Base-by-base conservation (phyloP, 768 basidiomycete genomes). In the Lentinula boryana region DNA sequence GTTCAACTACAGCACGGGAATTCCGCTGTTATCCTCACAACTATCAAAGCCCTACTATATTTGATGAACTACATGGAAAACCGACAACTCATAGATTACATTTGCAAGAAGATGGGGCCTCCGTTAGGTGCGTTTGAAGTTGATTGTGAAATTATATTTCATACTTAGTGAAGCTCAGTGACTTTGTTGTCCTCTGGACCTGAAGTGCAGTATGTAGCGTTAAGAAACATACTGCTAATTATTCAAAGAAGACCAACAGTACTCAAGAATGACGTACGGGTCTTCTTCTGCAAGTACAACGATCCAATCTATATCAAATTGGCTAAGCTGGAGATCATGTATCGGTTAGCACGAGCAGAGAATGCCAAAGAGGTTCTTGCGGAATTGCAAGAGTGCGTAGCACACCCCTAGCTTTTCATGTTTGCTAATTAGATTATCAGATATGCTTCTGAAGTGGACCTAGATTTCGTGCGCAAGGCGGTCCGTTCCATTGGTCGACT, bases 251-350 rank as follows among this genome's bases (percentile, higher is more conserved):
- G 97, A 33, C 95, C 97, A 3, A 74, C 86, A 12, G 93, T 99
- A 35, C 78, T 99, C 44, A 91, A 91, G 74, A 97, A 97, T 74
- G 97, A 98, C 70, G 96, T 99, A 69, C 94, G 94, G 68, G 95
- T 98, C 13, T 98, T 99, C 76, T 99, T 99, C 76, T 98, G 95
- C 89, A 98, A 99, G 74, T 99, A 98, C 74, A 98, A 98, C 71
- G 97, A 98, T 68, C 97, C 97, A 2, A 97, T 98, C 66, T 99
- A 98, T 71, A 93, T 98, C 71, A 98, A 99, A 72, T 81, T 99
- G 33, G 96, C 95, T 54, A 98, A 99, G 68, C 79, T 99, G 56
- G 97, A 98, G 74, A 98, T 98, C 69, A 98, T 99, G 92, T 98
- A 98, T 73, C 87, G 97, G 9, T 80, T 99, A 18, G 94, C 95